Conservation (phyloP, 1,284 basidiomycete species). For the Irpex sp. region DNA sequence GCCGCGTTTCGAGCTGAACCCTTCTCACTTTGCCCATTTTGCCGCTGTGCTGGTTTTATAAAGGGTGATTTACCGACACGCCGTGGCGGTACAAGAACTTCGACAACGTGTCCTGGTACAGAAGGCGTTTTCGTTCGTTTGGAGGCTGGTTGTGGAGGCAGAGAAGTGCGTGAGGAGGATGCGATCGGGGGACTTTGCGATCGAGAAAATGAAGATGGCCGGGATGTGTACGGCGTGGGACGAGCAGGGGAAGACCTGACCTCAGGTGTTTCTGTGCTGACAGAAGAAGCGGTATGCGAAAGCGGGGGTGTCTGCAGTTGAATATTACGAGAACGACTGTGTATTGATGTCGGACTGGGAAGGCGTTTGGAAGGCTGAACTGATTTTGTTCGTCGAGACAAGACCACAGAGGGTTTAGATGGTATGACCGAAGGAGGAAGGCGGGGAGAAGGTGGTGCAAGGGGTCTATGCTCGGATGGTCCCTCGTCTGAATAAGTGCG, state of each 20-base stretch:
- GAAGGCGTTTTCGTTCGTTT: background rate
- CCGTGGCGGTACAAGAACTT: background rate
- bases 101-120: background rate
- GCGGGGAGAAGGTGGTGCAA: too few species aligned
- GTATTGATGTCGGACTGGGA: too few species aligned
- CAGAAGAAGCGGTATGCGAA: background rate
- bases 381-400: too few species aligned
- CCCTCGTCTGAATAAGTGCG: slow-evolving; percentile 14
- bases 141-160: background rate
- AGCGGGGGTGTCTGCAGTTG: background rate
- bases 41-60: background rate
- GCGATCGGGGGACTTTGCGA: background rate
- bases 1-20: background rate
- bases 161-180: background rate
- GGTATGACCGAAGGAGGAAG: too few species aligned
- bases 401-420: too few species aligned
- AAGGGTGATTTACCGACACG: background rate
- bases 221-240: background rate
- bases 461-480: too few species aligned
- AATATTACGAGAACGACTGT: background rate
- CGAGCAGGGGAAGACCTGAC: background rate
- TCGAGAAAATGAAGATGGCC: background rate
- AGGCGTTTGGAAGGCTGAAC: too few species aligned
- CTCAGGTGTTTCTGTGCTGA: background rate
- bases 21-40: background rate